phyloP scores from a whole-genome alignment of 202 grass and related monocot species.

The Schoenoplectus tabernaemontani region DNA sequence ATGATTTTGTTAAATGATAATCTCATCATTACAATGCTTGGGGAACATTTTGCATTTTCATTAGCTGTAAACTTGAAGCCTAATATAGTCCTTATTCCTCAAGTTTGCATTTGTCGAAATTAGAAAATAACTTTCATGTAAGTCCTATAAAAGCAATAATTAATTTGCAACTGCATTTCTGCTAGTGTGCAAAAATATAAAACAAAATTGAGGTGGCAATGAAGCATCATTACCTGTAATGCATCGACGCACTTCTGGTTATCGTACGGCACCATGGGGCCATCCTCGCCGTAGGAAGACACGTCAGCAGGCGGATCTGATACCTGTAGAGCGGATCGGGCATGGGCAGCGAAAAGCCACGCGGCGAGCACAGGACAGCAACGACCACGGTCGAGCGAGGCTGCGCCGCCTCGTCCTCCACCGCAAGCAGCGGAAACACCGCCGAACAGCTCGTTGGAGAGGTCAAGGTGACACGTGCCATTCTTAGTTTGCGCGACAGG shows the following conservation, averaged over 20 bases:
- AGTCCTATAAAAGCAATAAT: neutral
- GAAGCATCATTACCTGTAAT: slow-evolving; percentile 30
- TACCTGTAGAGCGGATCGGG: slow-evolving; percentile 67
- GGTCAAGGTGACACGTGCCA: slow-evolving; percentile 55
- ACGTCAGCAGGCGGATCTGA: slow-evolving; percentile 28
- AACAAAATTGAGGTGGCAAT: neutral
- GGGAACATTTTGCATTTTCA: neutral
- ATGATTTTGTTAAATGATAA: neutral
- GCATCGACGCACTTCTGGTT: slow-evolving; percentile 93
- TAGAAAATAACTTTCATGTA: neutral
- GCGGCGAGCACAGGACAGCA: slow-evolving; percentile 91
- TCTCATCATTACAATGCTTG: neutral
- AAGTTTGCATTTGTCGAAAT: neutral
- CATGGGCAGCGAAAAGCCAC: slow-evolving; percentile 97
- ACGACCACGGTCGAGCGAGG: slow-evolving; percentile 61
- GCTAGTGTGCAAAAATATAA: no score
- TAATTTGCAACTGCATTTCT: neutral
- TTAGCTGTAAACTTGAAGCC: neutral
- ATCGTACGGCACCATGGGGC: slow-evolving; percentile 85
- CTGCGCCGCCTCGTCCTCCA: slow-evolving; percentile 24
- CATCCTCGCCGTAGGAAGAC: slow-evolving; percentile 29
- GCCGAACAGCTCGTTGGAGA: slow-evolving; percentile 86
- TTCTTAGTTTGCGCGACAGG: slow-evolving; percentile 6
- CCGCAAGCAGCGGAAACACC: slow-evolving; percentile 74
- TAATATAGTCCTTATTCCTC: neutral